Evolutionary conservation across 108 stramenopile species (phyloP).

Genomic region (Fistulifera pelliculosa): DNA sequence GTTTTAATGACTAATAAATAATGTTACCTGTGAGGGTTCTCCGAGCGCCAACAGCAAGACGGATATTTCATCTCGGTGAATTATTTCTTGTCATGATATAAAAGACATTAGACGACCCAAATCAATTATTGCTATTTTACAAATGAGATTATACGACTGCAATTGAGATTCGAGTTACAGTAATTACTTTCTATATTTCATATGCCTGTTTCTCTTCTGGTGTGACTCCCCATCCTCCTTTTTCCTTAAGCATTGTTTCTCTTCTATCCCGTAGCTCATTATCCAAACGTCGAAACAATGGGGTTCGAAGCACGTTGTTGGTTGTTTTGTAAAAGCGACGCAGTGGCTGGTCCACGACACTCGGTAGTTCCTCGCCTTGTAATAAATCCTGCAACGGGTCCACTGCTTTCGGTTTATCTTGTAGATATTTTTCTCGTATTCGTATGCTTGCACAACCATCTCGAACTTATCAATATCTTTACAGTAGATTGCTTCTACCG

Average conservation of each 20-base stretch:
- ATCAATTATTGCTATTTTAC: no score
- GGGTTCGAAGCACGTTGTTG: background rate
- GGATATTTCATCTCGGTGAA: no score
- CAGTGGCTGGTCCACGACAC: background rate
- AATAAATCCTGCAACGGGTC: no score
- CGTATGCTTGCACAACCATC: slow-evolving; percentile 79
- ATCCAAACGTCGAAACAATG: slow-evolving; percentile 10
- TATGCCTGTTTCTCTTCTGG: slow-evolving; percentile 1
- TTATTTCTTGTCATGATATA: no score
- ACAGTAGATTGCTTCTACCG: slow-evolving; percentile 44
- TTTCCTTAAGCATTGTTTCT: background rate
- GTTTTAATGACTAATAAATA: no score
- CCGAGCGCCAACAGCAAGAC: no score
- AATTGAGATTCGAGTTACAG: no score
- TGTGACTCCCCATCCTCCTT: slow-evolving; percentile 3
- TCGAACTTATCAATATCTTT: slow-evolving; percentile 85
- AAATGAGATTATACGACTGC: no score
- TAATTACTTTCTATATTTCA: no score
- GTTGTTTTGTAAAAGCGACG: no score
- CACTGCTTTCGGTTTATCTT: background rate
- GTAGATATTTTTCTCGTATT: slow-evolving; percentile 57
- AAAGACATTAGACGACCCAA: no score
- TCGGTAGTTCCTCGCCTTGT: background rate
- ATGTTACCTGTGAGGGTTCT: no score
- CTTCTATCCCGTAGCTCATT: slow-evolving; percentile 4